A percentile compares a stretch with the other conserved stretches of the same genome.
phyloP scores from a whole-genome alignment of 2,329 filamentous ascomycete genomes.

The Pezicula radicicola region DNA sequence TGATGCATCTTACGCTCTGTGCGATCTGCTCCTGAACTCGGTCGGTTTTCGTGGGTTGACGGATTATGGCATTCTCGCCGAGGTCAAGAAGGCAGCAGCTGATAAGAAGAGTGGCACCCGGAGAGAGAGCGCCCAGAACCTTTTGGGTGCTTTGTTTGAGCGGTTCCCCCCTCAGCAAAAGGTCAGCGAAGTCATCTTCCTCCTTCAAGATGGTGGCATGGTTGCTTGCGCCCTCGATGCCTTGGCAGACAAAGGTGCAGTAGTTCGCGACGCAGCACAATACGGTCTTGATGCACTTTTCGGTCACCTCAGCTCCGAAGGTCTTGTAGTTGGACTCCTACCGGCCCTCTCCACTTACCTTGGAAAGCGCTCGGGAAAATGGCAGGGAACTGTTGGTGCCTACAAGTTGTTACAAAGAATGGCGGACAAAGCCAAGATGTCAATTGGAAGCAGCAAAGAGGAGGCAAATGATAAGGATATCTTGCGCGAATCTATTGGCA shows the following conservation, averaged over 20 bases:
- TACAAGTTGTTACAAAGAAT: conserved; percentile 84
- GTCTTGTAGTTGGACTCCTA: conserved; percentile 77
- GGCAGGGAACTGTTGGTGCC: conserved; percentile 92
- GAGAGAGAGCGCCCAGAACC: conserved; percentile 91
- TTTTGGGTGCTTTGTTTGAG: conserved; percentile 91
- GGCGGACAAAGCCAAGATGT: conserved; percentile 90
- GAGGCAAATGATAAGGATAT: conserved; percentile 86
- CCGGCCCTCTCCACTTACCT: conserved; percentile 76
- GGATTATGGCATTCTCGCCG: conserved; percentile 58
- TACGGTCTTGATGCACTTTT: conserved; percentile 93
- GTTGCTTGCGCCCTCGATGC: conserved; percentile 75
- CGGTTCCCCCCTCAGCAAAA: conserved; percentile 76
- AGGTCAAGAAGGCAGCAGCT: conserved; percentile 72
- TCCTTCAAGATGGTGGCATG: conserved; percentile 76
- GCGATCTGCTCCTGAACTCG: conserved; percentile 61
- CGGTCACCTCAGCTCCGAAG: conserved; percentile 73
- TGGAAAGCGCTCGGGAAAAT: conserved; percentile 83
- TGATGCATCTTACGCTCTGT: conserved; percentile 63
- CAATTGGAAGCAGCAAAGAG: conserved; percentile 73
- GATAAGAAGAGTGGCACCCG: conserved; percentile 91
- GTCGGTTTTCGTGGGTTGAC: conserved; percentile 61
- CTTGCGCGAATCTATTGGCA: conserved; percentile 86
- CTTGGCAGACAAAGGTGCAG: conserved; percentile 82
- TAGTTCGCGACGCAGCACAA: conserved; percentile 87
- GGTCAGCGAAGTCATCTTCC: conserved; percentile 75